Conservation (phyloP, 495 filamentous ascomycete genomes). For the Xylaria flabelliformis region DNA sequence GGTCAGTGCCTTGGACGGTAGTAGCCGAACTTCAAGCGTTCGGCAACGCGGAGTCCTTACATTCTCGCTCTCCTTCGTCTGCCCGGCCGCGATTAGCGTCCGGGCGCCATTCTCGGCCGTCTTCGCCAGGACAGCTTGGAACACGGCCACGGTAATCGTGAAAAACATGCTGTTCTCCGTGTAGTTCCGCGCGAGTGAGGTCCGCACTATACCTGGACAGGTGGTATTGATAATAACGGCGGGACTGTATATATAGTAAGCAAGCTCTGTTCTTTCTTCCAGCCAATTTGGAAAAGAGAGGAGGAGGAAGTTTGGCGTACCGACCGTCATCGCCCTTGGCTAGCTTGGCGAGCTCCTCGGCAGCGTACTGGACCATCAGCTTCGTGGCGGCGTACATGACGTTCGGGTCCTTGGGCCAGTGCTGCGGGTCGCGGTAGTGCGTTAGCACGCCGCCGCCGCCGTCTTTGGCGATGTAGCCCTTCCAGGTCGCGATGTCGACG, state of each 20-base stretch:
- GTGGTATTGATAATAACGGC: slow-evolving; percentile 51
- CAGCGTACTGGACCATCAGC: slow-evolving; percentile 46
- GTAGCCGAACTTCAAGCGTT: not conserved
- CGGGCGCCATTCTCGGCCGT: slow-evolving; percentile 44
- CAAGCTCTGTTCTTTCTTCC: not conserved
- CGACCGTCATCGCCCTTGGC: slow-evolving; percentile 32
- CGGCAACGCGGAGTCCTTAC: slow-evolving; percentile 28
- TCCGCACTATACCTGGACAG: slow-evolving; percentile 53
- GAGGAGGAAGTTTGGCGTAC: slow-evolving; percentile 25
- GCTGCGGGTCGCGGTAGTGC: slow-evolving; percentile 40
- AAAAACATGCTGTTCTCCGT: slow-evolving; percentile 30
- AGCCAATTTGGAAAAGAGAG: not conserved
- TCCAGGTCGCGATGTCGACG: slow-evolving; percentile 30
- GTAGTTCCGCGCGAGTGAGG: slow-evolving; percentile 43
- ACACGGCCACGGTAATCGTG: slow-evolving; percentile 25
- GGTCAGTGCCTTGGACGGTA: not conserved
- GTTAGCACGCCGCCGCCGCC: slow-evolving; percentile 38
- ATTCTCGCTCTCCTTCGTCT: slow-evolving; percentile 42
- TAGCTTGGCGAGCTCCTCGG: slow-evolving; percentile 44
- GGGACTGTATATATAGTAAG: slow-evolving; percentile 32
- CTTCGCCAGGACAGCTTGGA: slow-evolving; percentile 36
- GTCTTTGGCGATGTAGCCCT: slow-evolving; percentile 24
- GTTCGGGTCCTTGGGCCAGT: slow-evolving; percentile 34
- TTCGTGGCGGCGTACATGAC: slow-evolving; percentile 46
- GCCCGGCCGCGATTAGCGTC: slow-evolving; percentile 41